Base-by-base conservation (phyloP, 179 eudicot species). In the Gypsophila paniculata region DNA sequence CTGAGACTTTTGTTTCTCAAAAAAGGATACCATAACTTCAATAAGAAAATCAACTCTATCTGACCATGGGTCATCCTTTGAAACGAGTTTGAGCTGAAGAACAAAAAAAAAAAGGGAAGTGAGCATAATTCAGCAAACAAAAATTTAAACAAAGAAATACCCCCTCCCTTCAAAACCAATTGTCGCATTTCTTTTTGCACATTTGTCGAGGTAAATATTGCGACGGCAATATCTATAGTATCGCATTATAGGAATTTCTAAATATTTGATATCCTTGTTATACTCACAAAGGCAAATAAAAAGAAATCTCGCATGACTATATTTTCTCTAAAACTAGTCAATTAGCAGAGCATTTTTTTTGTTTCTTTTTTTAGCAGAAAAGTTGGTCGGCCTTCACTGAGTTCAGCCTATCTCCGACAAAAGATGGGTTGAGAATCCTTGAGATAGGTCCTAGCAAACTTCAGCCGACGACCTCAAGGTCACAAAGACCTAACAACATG, bases 11-110 rank as follows among this genome's bases (percentile, higher is more conserved):
- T 93, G 93, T 82, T 86, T 93, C 88, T 86, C 90, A 72, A 93
- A 93, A 75, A 88, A 93, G 42, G 98, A 87, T 53, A 91, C 89
- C 98, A 93, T 91, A 63, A 93, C 90, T 83, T 93, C 98, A 81
- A 91, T 83, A 25, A 93, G 88, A 78, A 93, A 93, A 78, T 93
- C 98, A 77, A 91, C 96, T 83, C 98, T 89, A 54, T 89, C 90
- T 32, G 98, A 85, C 96, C 98, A 93, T 17, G 96, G 90, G 71
- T 93, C 98, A 71, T 88, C 86, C 66, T 84, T 86, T 32, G 97
- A 89, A 14, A 91, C 82, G 84, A 93, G 82, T 80, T 93, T 89
- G 79, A 93, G 98, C 98, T 93, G 89, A 44, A 61, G 44, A 15
- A 51, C 46, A 72, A 59, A 55, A 70, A 78, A 53, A 14, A 25